These are phyloP conservation scores for Sporobolus alterniflorus DNA, from an alignment of 202 grass and related monocot species.

Conservation along the genomic window DNA sequence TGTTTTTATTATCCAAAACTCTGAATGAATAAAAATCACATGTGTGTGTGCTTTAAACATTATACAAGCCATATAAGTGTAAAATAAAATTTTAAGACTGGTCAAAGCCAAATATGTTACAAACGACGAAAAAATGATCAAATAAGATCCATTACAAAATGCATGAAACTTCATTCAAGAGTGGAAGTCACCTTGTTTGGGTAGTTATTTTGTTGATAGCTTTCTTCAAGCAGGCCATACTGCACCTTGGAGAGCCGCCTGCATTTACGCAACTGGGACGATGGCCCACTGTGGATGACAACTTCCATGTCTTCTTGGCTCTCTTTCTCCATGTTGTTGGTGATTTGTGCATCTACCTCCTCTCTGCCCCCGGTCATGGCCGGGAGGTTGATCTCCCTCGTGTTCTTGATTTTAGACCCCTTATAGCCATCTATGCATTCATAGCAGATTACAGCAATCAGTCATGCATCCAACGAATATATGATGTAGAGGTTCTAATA, in stretches of 20 bases:
- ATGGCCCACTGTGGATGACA: neutral
- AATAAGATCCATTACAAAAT: neutral
- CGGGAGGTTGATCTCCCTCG: constrained; percentile 18
- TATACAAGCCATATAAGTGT: neutral
- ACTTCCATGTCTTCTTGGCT: constrained; percentile 27
- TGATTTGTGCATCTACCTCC: neutral
- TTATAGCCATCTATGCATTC: constrained; percentile 19
- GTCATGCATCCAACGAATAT: neutral
- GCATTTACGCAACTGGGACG: constrained; percentile 18
- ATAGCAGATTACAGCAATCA: neutral
- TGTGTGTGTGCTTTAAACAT: neutral
- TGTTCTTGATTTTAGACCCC: neutral
- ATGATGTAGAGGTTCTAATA: neutral
- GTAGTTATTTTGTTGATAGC: constrained; percentile 52
- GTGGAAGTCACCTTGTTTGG: neutral
- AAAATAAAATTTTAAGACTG: neutral
- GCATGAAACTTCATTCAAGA: neutral
- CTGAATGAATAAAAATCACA: neutral
- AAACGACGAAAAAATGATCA: neutral
- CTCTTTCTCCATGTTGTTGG: constrained; percentile 43
- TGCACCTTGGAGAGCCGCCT: constrained; percentile 54
- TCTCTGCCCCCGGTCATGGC: constrained; percentile 35
- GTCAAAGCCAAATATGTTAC: neutral
- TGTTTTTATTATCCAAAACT: neutral
- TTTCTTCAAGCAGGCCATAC: constrained; percentile 48